Evolutionary conservation across 257 asterid species (phyloP).

Genomic region (Solanum sparsipilum): DNA sequence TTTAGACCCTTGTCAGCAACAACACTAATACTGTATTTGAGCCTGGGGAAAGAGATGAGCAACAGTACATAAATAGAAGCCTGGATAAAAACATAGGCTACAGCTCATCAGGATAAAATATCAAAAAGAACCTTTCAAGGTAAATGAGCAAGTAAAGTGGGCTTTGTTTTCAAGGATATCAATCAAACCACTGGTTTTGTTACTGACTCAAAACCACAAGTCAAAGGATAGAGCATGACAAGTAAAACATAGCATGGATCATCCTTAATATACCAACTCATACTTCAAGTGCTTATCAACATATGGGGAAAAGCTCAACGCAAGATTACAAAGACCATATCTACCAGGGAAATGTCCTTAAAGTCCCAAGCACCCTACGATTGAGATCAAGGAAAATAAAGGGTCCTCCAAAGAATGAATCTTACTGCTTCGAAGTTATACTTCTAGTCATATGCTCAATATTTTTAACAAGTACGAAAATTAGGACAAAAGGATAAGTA

Average conservation of each 20-base stretch:
- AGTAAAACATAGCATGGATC: background rate
- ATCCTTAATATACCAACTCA: background rate
- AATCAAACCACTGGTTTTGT: background rate
- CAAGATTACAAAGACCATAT: background rate
- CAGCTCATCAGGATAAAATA: background rate
- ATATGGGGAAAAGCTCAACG: background rate
- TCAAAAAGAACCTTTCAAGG: background rate
- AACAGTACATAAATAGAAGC: background rate
- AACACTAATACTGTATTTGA: conserved; percentile 83
- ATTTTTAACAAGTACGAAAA: background rate
- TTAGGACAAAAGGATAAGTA: background rate
- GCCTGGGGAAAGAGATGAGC: conserved; percentile 42
- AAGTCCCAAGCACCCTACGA: background rate
- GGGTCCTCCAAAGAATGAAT: background rate
- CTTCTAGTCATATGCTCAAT: background rate
- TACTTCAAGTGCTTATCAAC: background rate
- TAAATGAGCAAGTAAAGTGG: background rate
- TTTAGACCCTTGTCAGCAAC: conserved; percentile 94
- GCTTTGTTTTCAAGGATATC: background rate
- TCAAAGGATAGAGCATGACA: background rate
- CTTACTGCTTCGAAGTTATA: background rate
- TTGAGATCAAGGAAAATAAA: background rate
- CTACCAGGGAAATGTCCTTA: background rate
- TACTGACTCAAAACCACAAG: background rate
- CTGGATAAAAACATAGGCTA: background rate